Evolutionary conservation across 2,329 filamentous ascomycete genomes (phyloP).

Genomic region (Xylaria sp.): DNA sequence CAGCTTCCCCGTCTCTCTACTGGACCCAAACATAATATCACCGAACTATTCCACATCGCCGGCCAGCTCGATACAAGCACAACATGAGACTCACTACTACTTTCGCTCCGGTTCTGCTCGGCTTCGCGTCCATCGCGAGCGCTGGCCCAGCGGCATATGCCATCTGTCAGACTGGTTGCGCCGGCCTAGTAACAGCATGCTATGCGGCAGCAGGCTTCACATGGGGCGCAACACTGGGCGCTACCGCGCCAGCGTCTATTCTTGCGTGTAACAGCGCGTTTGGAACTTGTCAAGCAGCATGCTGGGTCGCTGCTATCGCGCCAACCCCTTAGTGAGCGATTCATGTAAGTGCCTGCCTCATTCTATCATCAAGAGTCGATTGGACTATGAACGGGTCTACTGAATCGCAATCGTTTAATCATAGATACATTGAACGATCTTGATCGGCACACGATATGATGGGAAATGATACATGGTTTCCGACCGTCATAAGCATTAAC

Average conservation of each 20-base stretch:
- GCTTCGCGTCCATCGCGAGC: constrained; percentile 3
- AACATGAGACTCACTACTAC: constrained; percentile 20
- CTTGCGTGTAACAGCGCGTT: constrained; percentile 32
- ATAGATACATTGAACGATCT: not conserved
- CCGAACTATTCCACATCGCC: not conserved
- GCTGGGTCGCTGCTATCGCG: constrained; percentile 22
- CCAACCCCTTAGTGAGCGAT: constrained; percentile 23
- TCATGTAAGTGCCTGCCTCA: not conserved
- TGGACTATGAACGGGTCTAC: not conserved
- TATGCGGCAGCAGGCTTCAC: constrained; percentile 33
- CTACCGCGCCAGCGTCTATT: constrained; percentile 18
- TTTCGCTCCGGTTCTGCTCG: constrained; percentile 1
- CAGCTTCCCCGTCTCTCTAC: not conserved
- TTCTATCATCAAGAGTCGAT: not conserved
- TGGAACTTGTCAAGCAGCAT: constrained; percentile 31
- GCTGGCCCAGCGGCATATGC: constrained; percentile 34
- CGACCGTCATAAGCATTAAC: not conserved
- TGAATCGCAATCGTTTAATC: not conserved
- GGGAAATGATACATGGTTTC: not conserved
- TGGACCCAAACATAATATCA: not conserved
- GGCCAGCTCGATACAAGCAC: not conserved
- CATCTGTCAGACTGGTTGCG: constrained; percentile 33
- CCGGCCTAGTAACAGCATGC: constrained; percentile 29
- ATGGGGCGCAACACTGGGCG: constrained; percentile 28
- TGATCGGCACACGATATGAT: not conserved